A percentile compares a stretch with the other conserved stretches of the same genome.
phyloP scores from a whole-genome alignment of 1,139 yeast species.

The Saccharomyces pastorianus region DNA sequence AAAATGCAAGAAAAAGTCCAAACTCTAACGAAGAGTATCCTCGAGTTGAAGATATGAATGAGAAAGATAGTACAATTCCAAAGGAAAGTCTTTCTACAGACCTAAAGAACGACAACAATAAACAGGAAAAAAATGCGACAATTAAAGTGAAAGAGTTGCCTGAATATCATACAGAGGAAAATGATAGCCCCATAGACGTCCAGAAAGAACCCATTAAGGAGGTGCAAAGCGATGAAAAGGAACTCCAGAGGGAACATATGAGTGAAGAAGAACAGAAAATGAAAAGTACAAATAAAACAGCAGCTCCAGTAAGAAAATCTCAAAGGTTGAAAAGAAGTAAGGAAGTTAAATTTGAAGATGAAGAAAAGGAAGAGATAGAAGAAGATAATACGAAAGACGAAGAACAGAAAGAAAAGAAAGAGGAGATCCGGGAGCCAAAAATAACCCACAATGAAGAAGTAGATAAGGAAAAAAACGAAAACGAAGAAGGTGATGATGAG shows the following conservation, averaged over 20 bases:
- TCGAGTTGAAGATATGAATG: background rate
- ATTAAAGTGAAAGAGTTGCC: conserved; percentile 2
- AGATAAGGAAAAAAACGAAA: conserved; percentile 7
- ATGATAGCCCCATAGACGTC: background rate
- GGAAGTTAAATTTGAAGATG: background rate
- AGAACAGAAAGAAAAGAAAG: conserved; percentile 6
- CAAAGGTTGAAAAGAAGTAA: background rate
- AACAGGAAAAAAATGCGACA: background rate
- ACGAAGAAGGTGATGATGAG: conserved; percentile 8
- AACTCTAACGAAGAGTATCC: conserved; percentile 2
- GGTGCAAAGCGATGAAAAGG: conserved; percentile 3
- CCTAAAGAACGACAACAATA: background rate
- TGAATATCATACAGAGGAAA: background rate
- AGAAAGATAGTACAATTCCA: background rate
- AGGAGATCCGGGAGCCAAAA: conserved; percentile 7
- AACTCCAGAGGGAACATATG: background rate
- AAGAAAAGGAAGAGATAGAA: conserved; percentile 9
- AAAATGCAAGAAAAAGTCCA: conserved; percentile 32
- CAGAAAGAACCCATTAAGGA: background rate
- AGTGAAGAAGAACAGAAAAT: background rate
- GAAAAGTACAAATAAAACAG: background rate
- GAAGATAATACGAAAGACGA: conserved; percentile 8
- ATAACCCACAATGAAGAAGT: conserved; percentile 7
- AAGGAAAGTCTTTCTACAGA: too few species aligned
- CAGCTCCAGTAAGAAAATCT: background rate